Conservation (phyloP, 2,329 filamentous ascomycete species). For the Clonostachys chloroleuca region DNA sequence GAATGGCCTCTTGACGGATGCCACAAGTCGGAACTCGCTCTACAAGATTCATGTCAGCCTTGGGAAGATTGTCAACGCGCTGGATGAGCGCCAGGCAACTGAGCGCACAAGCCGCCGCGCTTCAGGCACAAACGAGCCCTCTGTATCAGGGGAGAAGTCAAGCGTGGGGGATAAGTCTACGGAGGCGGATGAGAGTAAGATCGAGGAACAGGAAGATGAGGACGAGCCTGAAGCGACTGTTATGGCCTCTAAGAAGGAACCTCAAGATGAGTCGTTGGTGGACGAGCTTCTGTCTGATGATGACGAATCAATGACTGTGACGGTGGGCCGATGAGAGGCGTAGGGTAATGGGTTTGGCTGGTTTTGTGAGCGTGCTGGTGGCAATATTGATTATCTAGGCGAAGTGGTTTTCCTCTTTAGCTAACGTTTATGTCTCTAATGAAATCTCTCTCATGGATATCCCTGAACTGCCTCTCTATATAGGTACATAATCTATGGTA, state of each 20-base stretch:
- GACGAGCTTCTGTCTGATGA: slow-evolving; percentile 33
- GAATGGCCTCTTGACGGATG: slow-evolving; percentile 53
- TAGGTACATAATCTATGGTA: too few relatives aligned
- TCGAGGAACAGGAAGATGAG: slow-evolving; percentile 35
- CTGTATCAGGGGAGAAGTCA: slow-evolving; percentile 23
- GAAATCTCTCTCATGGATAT: not conserved
- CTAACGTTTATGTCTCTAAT: not conserved
- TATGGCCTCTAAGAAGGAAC: slow-evolving; percentile 20
- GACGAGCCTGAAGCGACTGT: slow-evolving; percentile 27
- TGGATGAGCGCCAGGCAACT: slow-evolving; percentile 38
- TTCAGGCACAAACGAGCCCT: slow-evolving; percentile 22
- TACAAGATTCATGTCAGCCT: slow-evolving; percentile 65
- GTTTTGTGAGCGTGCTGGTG: not conserved
- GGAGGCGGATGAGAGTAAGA: slow-evolving; percentile 24
- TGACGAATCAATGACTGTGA: slow-evolving; percentile 13
- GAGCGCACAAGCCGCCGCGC: slow-evolving; percentile 37
- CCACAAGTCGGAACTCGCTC: slow-evolving; percentile 57
- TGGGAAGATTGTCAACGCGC: slow-evolving; percentile 61
- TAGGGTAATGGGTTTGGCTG: slow-evolving; percentile 10
- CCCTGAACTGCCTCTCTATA: too few relatives aligned
- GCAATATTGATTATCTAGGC: too few relatives aligned
- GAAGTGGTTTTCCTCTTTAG: not conserved
- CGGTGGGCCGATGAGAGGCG: slow-evolving; percentile 1
- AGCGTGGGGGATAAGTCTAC: slow-evolving; percentile 30
- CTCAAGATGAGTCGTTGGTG: slow-evolving; percentile 25